phyloP scores from a whole-genome alignment of 495 filamentous ascomycete genomes.

The Podospora anserina region DNA sequence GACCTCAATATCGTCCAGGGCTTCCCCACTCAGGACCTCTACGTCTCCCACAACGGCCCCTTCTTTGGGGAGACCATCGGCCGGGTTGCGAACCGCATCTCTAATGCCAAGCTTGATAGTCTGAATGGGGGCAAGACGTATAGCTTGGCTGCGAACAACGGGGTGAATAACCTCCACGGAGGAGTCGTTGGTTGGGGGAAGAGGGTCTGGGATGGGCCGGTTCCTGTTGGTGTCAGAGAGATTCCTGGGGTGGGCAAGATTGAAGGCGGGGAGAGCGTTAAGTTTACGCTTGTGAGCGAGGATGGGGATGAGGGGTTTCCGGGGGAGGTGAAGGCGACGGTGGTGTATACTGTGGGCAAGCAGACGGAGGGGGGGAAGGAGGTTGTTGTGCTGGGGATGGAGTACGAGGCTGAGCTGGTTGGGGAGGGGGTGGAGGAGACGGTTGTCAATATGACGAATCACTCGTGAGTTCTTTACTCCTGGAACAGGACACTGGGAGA shows the following conservation, averaged over 20 bases:
- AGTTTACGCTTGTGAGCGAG: slow-evolving; percentile 67
- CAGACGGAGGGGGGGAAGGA: slow-evolving; percentile 59
- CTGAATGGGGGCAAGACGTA: slow-evolving; percentile 71
- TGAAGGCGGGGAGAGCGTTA: slow-evolving; percentile 68
- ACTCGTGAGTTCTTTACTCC: slow-evolving; percentile 61
- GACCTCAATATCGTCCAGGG: slow-evolving; percentile 81
- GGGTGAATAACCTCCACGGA: slow-evolving; percentile 77
- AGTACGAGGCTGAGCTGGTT: slow-evolving; percentile 84
- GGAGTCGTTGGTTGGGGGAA: slow-evolving; percentile 82
- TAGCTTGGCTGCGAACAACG: slow-evolving; percentile 68
- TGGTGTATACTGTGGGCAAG: slow-evolving; percentile 73
- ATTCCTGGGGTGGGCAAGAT: slow-evolving; percentile 51
- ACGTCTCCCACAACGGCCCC: slow-evolving; percentile 67
- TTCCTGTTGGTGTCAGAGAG: slow-evolving; percentile 47
- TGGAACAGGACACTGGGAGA: background rate
- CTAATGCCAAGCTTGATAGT: slow-evolving; percentile 62
- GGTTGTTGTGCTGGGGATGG: slow-evolving; percentile 66
- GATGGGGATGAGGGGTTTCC: slow-evolving; percentile 87
- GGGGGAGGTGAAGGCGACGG: slow-evolving; percentile 71
- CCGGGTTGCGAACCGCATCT: slow-evolving; percentile 84
- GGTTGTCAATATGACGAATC: slow-evolving; percentile 86
- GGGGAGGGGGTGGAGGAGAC: slow-evolving; percentile 73
- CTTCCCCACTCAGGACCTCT: slow-evolving; percentile 70
- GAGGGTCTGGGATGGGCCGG: slow-evolving; percentile 74
- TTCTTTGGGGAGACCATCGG: slow-evolving; percentile 94